Evolutionary conservation across 805 yeast species (phyloP).

Genomic region (Suhomyces sp.): DNA sequence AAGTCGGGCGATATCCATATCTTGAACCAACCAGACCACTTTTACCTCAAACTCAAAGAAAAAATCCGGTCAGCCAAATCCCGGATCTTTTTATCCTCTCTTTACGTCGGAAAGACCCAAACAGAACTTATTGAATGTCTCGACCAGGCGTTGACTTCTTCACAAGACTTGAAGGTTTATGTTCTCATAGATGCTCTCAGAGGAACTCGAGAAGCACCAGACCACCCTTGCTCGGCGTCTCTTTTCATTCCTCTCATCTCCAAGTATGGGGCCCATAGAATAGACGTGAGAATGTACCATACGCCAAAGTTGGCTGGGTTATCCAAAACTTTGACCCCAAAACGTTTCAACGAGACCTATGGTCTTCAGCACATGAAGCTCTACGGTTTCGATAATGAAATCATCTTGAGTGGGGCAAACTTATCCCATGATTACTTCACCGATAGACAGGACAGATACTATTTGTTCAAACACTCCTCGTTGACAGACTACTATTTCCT

Average conservation of each 20-base stretch:
- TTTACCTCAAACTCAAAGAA: constrained; percentile 61
- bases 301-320: constrained; percentile 83
- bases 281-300: constrained; percentile 80
- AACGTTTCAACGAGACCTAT: constrained; percentile 82
- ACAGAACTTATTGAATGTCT: constrained; percentile 68
- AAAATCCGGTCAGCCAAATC: constrained; percentile 62
- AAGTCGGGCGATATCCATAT: constrained; percentile 57
- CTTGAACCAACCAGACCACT: constrained; percentile 64
- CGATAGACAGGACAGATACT: constrained; percentile 91
- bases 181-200: constrained; percentile 84
- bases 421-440: constrained; percentile 89
- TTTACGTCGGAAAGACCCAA: constrained; percentile 84
- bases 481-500: constrained; percentile 72
- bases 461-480: constrained; percentile 56
- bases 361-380: constrained; percentile 98
- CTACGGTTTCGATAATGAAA: constrained; percentile 91
- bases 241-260: constrained; percentile 65
- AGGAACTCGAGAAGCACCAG: constrained; percentile 91
- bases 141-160: constrained; percentile 55
- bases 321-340: constrained; percentile 66
- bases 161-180: constrained; percentile 63
- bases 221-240: constrained; percentile 66
- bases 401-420: constrained; percentile 88
- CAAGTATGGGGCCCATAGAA: constrained; percentile 62
- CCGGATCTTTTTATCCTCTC: constrained; percentile 77